A percentile compares a stretch with the other conserved stretches of the same genome.
Conservation (phyloP, 2,329 filamentous ascomycete species). For the Claviceps pazoutovae region DNA sequence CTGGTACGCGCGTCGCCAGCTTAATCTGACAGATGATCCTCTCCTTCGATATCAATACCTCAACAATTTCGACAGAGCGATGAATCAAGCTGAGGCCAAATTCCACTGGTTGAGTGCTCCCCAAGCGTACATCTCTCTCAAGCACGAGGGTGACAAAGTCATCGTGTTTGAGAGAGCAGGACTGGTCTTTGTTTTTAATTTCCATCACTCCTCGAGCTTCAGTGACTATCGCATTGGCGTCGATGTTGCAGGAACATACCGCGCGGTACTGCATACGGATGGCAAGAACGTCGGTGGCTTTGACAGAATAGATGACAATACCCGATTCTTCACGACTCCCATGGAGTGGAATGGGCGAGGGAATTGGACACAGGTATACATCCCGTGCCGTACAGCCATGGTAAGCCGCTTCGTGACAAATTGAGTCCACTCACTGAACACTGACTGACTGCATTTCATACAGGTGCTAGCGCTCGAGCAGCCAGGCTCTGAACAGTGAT, state of each 20-base stretch:
- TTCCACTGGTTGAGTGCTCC: constrained; percentile 80
- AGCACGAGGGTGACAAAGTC: constrained; percentile 88
- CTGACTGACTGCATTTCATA: constrained; percentile 13
- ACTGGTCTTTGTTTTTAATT: constrained; percentile 91
- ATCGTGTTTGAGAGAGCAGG: constrained; percentile 90
- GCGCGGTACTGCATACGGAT: constrained; percentile 74
- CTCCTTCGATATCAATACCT: constrained; percentile 81
- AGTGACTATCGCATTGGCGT: constrained; percentile 87
- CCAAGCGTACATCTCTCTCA: constrained; percentile 86
- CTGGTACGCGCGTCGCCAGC: constrained; percentile 85
- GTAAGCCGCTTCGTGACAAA: constrained; percentile 34
- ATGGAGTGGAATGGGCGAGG: constrained; percentile 79
- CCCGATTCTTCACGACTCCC: constrained; percentile 82
- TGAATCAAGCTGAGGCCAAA: constrained; percentile 78
- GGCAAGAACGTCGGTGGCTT: constrained; percentile 64
- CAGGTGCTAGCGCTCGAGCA: constrained; percentile 36
- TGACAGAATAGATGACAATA: constrained; percentile 61
- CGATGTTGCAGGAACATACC: constrained; percentile 72
- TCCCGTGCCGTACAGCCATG: constrained; percentile 70
- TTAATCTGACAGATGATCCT: constrained; percentile 79
- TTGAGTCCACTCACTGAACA: not conserved
- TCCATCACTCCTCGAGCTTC: constrained; percentile 73
- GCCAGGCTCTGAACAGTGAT: not conserved
- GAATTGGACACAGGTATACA: constrained; percentile 88
- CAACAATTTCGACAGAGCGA: constrained; percentile 83